Evolutionary conservation across 179 eudicot species (phyloP), one percentile per base, ranked within the genome.

Genomic region (Beta macrorhiza): DNA sequence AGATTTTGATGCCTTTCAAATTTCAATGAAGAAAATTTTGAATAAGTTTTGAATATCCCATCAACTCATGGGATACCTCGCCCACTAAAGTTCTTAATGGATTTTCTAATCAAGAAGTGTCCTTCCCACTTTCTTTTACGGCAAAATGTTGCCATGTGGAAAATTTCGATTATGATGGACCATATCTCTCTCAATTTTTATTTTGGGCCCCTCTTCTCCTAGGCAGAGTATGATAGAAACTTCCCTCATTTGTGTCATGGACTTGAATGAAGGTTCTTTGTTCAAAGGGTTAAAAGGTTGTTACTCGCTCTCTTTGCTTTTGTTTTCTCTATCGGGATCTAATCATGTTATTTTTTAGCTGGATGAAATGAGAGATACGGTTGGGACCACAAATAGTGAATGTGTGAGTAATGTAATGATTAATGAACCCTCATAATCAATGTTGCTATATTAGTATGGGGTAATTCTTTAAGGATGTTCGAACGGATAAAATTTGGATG

Each of bases 71-170:
- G 69, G 44, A 51, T 42, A 72, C 76, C 84, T 84, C 80, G 79
- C 85, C 67, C 78, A 85, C 64, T 75, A 57, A 61, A 79, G 59
- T 29, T 55, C 67, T 70, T 82, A 79, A 82, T 79, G 85, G 81
- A 29, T 76, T 78, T 75, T 82, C 62, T 76, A 68, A 47, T 82
- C 85, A 79, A 82, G 69, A 82, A 79, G 82, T 79, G 80, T 75
- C 87, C 80, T 78, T 80, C 73, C 84, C 83, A 81, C 80, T 85
- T 82, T 85, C 76, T 76, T 79, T 47, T 70, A 64, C 42, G 62
- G 63, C 69, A 77, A 78, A 42, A 69, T 37, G 75, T 62, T 82
- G 69, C 64, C 84, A 82, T 85, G 84, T 82, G 84, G 80, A 77
- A 69, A 57, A 11, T 74, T 82, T 79, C 52, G 64, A 75, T 68